phyloP scores from a whole-genome alignment of 352 stramenopile species.

The Globisporangium echinulatum region DNA sequence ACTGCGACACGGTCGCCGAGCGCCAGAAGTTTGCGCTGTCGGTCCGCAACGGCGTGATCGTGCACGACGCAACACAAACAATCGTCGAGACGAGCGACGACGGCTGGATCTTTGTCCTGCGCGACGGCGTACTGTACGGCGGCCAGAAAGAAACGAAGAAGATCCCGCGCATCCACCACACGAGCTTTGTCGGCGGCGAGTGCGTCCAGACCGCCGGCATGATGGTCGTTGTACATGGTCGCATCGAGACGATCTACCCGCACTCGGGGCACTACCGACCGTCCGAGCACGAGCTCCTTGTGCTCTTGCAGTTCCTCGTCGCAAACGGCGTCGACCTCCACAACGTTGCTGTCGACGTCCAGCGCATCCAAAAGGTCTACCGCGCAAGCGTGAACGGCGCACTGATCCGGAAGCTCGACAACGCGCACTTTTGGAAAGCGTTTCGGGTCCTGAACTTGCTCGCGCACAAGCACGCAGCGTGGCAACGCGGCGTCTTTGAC shows the following conservation, averaged over 20 bases:
- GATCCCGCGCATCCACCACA: conserved; percentile 95
- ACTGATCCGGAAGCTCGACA: conserved; percentile 75
- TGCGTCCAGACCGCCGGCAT: conserved; percentile 95
- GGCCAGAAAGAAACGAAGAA: conserved; percentile 93
- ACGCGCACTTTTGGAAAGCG: conserved; percentile 82
- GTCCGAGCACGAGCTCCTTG: conserved; percentile 92
- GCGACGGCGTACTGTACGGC: conserved; percentile 92
- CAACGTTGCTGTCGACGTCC: conserved; percentile 91
- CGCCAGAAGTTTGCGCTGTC: conserved; percentile 87
- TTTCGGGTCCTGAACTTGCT: conserved; percentile 71
- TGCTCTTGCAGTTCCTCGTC: conserved; percentile 91
- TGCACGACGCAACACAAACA: conserved; percentile 50
- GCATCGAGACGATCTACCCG: conserved; percentile 93
- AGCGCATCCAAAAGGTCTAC: conserved; percentile 95
- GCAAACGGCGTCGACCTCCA: conserved; percentile 86
- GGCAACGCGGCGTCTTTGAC: conserved; percentile 73
- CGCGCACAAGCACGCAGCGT: conserved; percentile 65
- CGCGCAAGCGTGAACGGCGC: conserved; percentile 69
- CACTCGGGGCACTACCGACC: conserved; percentile 97
- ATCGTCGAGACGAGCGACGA: conserved; percentile 90
- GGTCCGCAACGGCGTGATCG: conserved; percentile 58
- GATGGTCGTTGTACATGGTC: conserved; percentile 90
- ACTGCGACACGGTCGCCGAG: conserved; percentile 89
- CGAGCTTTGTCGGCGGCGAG: conserved; percentile 95
- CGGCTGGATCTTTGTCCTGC: conserved; percentile 96